Conservation (phyloP, 805 yeast genomes). For the Hanseniaspora vineae region DNA sequence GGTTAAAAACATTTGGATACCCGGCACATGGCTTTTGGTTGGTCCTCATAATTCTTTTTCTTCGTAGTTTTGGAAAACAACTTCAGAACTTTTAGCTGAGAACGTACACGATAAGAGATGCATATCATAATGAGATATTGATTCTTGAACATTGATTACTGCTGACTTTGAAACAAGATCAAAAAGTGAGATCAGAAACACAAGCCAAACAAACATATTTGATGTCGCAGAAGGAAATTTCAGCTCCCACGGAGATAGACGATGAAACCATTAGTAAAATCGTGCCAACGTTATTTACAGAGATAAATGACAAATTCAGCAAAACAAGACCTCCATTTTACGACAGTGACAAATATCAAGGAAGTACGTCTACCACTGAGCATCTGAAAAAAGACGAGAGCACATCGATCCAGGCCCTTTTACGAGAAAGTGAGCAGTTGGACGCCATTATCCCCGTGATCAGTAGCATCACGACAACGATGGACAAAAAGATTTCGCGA, state of each 20-base stretch:
- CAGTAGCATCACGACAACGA: neutral
- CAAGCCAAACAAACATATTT: neutral
- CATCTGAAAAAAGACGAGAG: neutral
- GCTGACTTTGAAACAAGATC: too few relatives aligned
- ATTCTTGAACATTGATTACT: too few relatives aligned
- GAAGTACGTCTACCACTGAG: too few relatives aligned
- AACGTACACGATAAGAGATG: too few relatives aligned
- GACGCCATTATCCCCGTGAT: slow-evolving; percentile 20
- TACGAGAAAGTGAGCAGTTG: slow-evolving; percentile 18
- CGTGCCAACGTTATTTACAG: slow-evolving; percentile 22
- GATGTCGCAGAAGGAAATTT: neutral
- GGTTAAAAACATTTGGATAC: slow-evolving; percentile 11
- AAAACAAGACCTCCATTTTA: slow-evolving; percentile 4
- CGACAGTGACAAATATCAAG: slow-evolving; percentile 3
- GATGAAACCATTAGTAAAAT: slow-evolving; percentile 15
- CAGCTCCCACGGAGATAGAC: slow-evolving; percentile 6
- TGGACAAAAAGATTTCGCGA: neutral
- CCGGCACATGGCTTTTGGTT: neutral
- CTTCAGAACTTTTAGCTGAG: too few relatives aligned
- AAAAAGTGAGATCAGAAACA: too few relatives aligned
- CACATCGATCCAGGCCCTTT: slow-evolving; percentile 15
- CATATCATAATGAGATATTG: too few relatives aligned
- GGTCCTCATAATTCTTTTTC: too few relatives aligned
- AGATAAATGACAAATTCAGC: slow-evolving; percentile 17
- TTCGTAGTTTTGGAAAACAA: too few relatives aligned